A percentile compares a stretch with the other conserved stretches of the same genome.
Conservation (phyloP, 2,329 filamentous ascomycete species). For the Monosporascus sp. region DNA sequence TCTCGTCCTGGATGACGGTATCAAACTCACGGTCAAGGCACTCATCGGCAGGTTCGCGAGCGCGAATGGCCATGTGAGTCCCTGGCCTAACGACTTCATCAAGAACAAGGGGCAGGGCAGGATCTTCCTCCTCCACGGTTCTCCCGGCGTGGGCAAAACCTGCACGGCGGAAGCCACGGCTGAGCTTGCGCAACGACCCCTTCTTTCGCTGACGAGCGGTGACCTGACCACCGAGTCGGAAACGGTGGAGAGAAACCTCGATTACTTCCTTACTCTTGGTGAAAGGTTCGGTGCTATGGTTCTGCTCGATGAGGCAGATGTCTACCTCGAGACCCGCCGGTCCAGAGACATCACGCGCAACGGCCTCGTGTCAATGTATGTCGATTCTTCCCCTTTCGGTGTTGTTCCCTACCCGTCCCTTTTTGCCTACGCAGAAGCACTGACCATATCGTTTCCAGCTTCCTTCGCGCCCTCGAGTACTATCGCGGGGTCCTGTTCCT, state of each 20-base stretch:
- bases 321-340: conserved; percentile 50
- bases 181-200: conserved; percentile 43
- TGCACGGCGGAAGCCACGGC: conserved; percentile 51
- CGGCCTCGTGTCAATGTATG: conserved; percentile 36
- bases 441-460: conserved; percentile 11
- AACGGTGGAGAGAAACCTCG: conserved; percentile 37
- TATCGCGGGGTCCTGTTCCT: conserved; percentile 45
- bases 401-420: too few relatives aligned
- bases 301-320: conserved; percentile 55
- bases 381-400: background rate
- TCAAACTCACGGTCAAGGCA: conserved; percentile 42
- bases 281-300: conserved; percentile 46
- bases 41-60: conserved; percentile 42
- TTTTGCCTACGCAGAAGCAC: too few relatives aligned
- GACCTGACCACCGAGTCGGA: conserved; percentile 37
- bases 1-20: conserved; percentile 41
- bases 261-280: conserved; percentile 43
- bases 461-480: conserved; percentile 46
- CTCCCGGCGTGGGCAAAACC: conserved; percentile 52
- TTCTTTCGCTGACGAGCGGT: conserved; percentile 45
- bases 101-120: conserved; percentile 45
- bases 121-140: conserved; percentile 46
- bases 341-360: conserved; percentile 39
- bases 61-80: conserved; percentile 31
- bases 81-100: conserved; percentile 43